Percentiles rank a stretch among this genome's conserved stretches.
Evolutionary conservation across 2,329 filamentous ascomycete species (phyloP).

Genomic region (Cryphonectria radicalis): DNA sequence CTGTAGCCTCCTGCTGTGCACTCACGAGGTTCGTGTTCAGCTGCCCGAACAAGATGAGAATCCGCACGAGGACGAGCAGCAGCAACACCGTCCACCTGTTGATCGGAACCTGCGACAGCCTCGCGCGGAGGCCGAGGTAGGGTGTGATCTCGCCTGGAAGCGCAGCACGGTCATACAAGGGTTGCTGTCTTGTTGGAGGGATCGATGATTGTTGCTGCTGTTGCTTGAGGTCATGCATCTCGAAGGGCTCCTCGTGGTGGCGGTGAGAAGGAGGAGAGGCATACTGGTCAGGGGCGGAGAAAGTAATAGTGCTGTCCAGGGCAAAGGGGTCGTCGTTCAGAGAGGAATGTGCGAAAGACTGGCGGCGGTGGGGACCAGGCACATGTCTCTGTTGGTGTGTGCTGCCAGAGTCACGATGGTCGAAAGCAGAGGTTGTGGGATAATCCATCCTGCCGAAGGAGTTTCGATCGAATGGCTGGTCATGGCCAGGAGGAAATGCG

Average conservation of each 20-base stretch:
- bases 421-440: background rate
- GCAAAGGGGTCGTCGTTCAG: no score
- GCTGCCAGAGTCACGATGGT: background rate
- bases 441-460: conserved; percentile 11
- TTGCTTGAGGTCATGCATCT: conserved; percentile 42
- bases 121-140: conserved; percentile 86
- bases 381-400: background rate
- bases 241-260: conserved; percentile 38
- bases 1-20: conserved; percentile 80
- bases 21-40: conserved; percentile 75
- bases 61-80: conserved; percentile 79
- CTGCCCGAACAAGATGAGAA: conserved; percentile 74
- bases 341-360: no score
- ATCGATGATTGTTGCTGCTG: conserved; percentile 56
- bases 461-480: conserved; percentile 8
- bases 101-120: conserved; percentile 95
- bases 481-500: background rate
- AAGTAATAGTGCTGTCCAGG: background rate
- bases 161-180: background rate
- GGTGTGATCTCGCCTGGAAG: conserved; percentile 70
- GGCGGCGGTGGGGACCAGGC: background rate
- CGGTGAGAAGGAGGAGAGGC: conserved; percentile 38
- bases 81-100: conserved; percentile 96
- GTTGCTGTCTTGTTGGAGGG: no score
- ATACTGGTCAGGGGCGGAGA: background rate